Base-by-base conservation (phyloP, 2,329 filamentous ascomycete species). In the Sarocladium strictum region DNA sequence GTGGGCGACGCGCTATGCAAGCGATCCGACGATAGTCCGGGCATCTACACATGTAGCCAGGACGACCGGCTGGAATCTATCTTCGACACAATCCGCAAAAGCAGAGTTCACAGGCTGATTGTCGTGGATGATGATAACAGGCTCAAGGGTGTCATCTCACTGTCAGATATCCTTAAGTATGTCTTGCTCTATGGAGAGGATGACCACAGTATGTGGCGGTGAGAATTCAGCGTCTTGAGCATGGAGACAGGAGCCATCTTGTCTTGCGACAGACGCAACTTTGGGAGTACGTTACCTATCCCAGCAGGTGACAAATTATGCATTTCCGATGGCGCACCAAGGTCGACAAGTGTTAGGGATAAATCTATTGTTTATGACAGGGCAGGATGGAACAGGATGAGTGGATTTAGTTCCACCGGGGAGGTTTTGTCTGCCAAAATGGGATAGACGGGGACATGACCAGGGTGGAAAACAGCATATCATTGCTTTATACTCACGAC, bases 81-180 rank as follows among this genome's bases (percentile, higher is more conserved):
- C 62, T 97, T 97, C 68, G 92, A 97, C 69, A 97, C 94, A 1
- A 89, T 99, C 62, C 89, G 93, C 61, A 95, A 93, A 73, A 96
- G 92, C 45, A 83, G 95, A 58, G 93, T 99, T 26, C 94, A 99
- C 72, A 83, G 94, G 59, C 78, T 99, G 60, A 86, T 97, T 55
- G 87, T 99, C 50, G 89, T 99, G 56, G 92, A 99, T 69, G 91
- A 97, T 60, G 82, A 92, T 53, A 90, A 86, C 67, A 85, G 86
- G 61, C 82, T 99, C 54, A 89, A 87, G 68, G 94, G 94, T 47
- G 84, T 99, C 54, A 85, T 99, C 57, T 97, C 92, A 6, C 77
- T 99, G 54, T 97, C 93, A 56, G 94, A 99, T 72, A 97, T 99
- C 61, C 81, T 99, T 61, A 91, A 96, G 65, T 97, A 99, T 68